These are phyloP conservation scores for Neonectria magnoliae DNA, from an alignment of 2,329 filamentous ascomycete species.

Conservation along the genomic window DNA sequence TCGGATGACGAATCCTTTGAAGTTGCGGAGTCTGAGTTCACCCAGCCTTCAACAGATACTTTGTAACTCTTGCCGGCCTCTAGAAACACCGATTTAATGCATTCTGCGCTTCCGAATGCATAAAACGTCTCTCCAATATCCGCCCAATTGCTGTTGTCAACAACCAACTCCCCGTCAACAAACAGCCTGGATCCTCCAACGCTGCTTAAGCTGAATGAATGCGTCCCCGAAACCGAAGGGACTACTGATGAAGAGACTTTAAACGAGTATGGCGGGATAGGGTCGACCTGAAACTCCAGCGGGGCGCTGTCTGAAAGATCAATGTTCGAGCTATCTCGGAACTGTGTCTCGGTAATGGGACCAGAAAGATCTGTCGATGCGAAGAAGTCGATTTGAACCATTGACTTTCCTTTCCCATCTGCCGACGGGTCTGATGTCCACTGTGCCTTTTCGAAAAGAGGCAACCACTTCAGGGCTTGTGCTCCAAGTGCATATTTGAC, in stretches of 20 bases:
- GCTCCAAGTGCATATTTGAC: slow-evolving; percentile 12
- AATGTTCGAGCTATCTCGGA: slow-evolving; percentile 8
- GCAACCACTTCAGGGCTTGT: slow-evolving; percentile 14
- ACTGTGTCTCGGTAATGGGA: slow-evolving; percentile 9
- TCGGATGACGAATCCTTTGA: neutral
- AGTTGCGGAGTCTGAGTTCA: neutral
- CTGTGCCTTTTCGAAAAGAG: slow-evolving; percentile 8
- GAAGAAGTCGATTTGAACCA: slow-evolving; percentile 16
- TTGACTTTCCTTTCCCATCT: neutral
- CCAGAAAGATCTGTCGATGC: slow-evolving; percentile 6
- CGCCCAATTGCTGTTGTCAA: slow-evolving; percentile 15
- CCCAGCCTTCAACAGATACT: slow-evolving; percentile 9
- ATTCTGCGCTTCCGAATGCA: slow-evolving; percentile 20
- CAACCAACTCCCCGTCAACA: slow-evolving; percentile 14
- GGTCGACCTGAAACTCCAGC: slow-evolving; percentile 1
- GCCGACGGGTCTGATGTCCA: neutral
- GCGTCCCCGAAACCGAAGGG: neutral
- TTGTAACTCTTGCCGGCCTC: neutral
- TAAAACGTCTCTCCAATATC: slow-evolving; percentile 18
- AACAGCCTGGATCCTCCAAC: slow-evolving; percentile 8
- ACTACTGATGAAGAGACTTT: slow-evolving; percentile 7
- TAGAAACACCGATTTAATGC: neutral
- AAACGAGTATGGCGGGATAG: slow-evolving; percentile 13
- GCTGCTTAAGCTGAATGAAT: slow-evolving; percentile 11
- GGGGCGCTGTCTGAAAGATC: slow-evolving; percentile 18